phyloP scores from a whole-genome alignment of 1,284 basidiomycete species.

The Tremellales sp. region DNA sequence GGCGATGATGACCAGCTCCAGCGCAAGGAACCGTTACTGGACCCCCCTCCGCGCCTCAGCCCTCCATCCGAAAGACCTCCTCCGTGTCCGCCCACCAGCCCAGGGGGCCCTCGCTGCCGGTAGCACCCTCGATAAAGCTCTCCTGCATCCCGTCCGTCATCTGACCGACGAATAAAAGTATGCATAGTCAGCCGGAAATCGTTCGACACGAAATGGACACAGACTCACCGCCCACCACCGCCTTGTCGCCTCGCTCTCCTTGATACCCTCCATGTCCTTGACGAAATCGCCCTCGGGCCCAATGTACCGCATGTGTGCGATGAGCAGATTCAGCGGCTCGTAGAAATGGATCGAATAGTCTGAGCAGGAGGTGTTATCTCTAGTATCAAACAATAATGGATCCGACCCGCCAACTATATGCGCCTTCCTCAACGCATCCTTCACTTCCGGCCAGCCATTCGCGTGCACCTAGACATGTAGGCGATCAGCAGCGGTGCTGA shows the following conservation, averaged over 20 bases:
- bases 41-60: slow-evolving; percentile 25
- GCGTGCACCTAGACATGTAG: slow-evolving; percentile 57
- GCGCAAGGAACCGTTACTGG: too few species aligned
- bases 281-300: slow-evolving; percentile 58
- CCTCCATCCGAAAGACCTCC: slow-evolving; percentile 70
- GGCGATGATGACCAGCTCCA: too few species aligned
- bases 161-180: slow-evolving; percentile 8
- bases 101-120: slow-evolving; percentile 62
- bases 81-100: slow-evolving; percentile 68
- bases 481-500: background rate
- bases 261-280: slow-evolving; percentile 63
- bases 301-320: slow-evolving; percentile 55
- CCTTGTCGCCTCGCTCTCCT: slow-evolving; percentile 62
- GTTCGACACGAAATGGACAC: background rate
- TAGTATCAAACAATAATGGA: background rate
- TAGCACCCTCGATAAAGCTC: slow-evolving; percentile 64
- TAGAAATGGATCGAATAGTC: slow-evolving; percentile 74
- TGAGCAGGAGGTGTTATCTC: slow-evolving; percentile 12
- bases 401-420: slow-evolving; percentile 54
- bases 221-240: slow-evolving; percentile 68
- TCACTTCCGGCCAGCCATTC: slow-evolving; percentile 66
- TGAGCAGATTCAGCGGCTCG: slow-evolving; percentile 58
- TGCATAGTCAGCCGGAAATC: background rate
- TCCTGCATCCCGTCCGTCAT: slow-evolving; percentile 70
- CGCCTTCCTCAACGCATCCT: slow-evolving; percentile 61